phyloP scores from a whole-genome alignment of 2,329 filamentous ascomycete species.

The Fusarium pilosicola region DNA sequence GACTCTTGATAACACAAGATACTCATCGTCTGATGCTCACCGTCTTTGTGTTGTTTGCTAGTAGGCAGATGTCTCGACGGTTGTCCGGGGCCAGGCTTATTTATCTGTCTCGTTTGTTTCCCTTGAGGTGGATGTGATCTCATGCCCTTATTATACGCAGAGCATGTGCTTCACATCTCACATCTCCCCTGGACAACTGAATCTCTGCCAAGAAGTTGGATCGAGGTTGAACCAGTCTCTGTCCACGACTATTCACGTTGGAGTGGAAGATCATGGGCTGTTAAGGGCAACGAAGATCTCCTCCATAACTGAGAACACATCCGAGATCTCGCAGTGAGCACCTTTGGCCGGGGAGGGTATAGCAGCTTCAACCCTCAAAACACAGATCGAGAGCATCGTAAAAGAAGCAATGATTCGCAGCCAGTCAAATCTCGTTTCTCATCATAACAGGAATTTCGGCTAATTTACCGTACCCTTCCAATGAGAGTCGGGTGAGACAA shows the following conservation, averaged over 20 bases:
- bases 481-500: constrained; percentile 15
- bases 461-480: constrained; percentile 35
- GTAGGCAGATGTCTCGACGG: not conserved
- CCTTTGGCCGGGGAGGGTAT: constrained; percentile 21
- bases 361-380: constrained; percentile 30
- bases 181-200: constrained; percentile 31
- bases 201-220: not conserved
- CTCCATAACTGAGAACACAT: constrained; percentile 15
- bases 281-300: constrained; percentile 26
- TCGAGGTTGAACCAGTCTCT: constrained; percentile 8
- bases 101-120: constrained; percentile 6
- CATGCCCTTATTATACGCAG: constrained; percentile 24
- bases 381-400: constrained; percentile 32
- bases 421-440: constrained; percentile 31
- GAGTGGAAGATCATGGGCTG: constrained; percentile 14
- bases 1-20: not conserved
- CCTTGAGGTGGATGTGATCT: constrained; percentile 26
- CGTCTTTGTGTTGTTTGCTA: not conserved
- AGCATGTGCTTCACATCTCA: constrained; percentile 24
- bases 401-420: constrained; percentile 10
- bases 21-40: not conserved
- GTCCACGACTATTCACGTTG: constrained; percentile 6
- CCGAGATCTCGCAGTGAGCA: constrained; percentile 4
- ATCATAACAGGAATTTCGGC: constrained; percentile 39
- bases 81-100: not conserved